Evolutionary conservation across 352 stramenopile genomes (phyloP), one percentile per base, ranked within the genome.

Genomic region (Phytophthora kernoviae): DNA sequence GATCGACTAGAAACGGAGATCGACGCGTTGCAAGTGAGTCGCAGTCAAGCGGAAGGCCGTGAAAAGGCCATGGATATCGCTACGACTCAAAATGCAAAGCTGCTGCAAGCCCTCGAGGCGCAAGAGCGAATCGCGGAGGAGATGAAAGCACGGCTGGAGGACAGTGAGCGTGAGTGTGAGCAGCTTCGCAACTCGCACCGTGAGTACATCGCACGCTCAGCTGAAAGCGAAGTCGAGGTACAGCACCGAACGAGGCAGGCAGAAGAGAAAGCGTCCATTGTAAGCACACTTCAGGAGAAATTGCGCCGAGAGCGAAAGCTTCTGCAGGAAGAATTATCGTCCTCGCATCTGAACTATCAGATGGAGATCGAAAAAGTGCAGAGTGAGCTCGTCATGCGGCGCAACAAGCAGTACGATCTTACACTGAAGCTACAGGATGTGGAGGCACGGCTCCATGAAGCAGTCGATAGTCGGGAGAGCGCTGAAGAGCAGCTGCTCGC

Each of bases 351-450:
- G n/a, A 65, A 73, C 14, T 69, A 78, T n/a, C 75, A 89, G 30
- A 56, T 90, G 24, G 70, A 87, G 56, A 70, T 87, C 3, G 81
- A 91, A 17, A 78, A 82, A 34, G 66, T 88, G 30, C 78, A 91
- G 50, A 84, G 65, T 10, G 84, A 93, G 68, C 58, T 93, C 0
- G 75, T 91, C 0, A 78, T 88, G 72, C 70, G 84, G 1, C 74
- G 84, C 12, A 91, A 84, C 47, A 90, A 88, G 39, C 81, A 93
- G 42, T 93, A 91, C 51, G 84, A 93, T n/a, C 73, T 93, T 14
- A 87, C 81, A 20, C 57, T 90, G 9, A 74, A 82, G 36, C 59
- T 93, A 10, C 84, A 91, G 53, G 75, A 87, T 8, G 67, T 72
- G 0, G 77, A 93, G 32, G 71, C 71, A 20, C 68, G 66, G 18